Evolutionary conservation across 2,329 filamentous ascomycete species (phyloP).

Genomic region (Harringtonia lauricola): DNA sequence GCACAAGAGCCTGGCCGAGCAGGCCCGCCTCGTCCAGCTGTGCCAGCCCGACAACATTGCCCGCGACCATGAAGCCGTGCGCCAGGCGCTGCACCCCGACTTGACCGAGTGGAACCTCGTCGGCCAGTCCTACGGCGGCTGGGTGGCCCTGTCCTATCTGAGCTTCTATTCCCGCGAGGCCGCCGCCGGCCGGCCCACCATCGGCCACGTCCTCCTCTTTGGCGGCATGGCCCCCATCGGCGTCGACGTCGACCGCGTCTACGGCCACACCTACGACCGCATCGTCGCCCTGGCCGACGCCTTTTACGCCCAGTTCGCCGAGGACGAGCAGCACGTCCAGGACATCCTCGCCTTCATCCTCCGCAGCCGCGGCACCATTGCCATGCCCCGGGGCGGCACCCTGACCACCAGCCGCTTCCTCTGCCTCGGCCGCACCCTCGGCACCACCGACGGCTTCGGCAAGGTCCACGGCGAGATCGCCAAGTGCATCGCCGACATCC

Average conservation of each 20-base stretch:
- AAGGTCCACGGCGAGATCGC: slow-evolving; percentile 1
- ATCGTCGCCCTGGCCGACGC: slow-evolving; percentile 47
- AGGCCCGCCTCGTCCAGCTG: slow-evolving; percentile 13
- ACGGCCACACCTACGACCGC: slow-evolving; percentile 44
- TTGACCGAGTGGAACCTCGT: slow-evolving; percentile 54
- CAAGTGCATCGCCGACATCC: neutral
- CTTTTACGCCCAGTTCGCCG: slow-evolving; percentile 56
- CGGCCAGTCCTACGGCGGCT: slow-evolving; percentile 66
- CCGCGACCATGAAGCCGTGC: slow-evolving; percentile 59
- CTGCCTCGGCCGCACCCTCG: slow-evolving; percentile 12
- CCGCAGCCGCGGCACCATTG: neutral
- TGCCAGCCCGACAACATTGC: slow-evolving; percentile 68
- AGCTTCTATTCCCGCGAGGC: too few relatives aligned
- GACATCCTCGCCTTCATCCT: neutral
- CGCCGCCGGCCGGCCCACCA: too few relatives aligned
- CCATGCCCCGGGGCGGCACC: slow-evolving; percentile 4
- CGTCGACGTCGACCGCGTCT: slow-evolving; percentile 48
- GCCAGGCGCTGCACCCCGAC: slow-evolving; percentile 40
- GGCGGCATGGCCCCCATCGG: slow-evolving; percentile 58
- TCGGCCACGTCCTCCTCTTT: slow-evolving; percentile 50
- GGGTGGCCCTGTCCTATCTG: slow-evolving; percentile 61
- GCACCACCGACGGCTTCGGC: slow-evolving; percentile 5
- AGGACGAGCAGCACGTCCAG: slow-evolving; percentile 36
- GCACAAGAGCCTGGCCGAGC: neutral
- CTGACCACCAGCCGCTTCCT: slow-evolving; percentile 10